Evolutionary conservation across 2,329 filamentous ascomycete species (phyloP).

Genomic region (Fusarium sp.): DNA sequence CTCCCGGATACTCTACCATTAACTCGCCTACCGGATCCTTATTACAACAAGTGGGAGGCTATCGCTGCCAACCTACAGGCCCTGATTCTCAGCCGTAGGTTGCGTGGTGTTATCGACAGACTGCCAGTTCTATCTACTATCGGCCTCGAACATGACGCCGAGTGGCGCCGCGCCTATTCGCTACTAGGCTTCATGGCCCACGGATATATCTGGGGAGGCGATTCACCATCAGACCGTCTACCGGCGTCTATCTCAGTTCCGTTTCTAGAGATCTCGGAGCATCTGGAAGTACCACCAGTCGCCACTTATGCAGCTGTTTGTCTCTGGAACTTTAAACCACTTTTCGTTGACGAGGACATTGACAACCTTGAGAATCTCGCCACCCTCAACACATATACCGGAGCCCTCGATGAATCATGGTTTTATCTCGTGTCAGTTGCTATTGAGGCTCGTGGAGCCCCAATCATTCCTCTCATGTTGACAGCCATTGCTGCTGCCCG

Average conservation of each 20-base stretch:
- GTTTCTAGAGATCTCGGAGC: conserved; percentile 79
- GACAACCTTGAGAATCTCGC: conserved; percentile 89
- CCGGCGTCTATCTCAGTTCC: conserved; percentile 87
- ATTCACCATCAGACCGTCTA: conserved; percentile 80
- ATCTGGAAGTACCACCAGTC: conserved; percentile 88
- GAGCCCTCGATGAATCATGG: conserved; percentile 96
- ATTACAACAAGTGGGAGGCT: conserved; percentile 96
- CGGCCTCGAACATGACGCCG: conserved; percentile 82
- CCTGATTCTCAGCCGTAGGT: conserved; percentile 84
- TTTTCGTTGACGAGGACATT: conserved; percentile 85
- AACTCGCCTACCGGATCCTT: conserved; percentile 83
- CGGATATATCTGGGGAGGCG: conserved; percentile 96
- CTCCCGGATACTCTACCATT: conserved; percentile 85
- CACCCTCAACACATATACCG: conserved; percentile 90
- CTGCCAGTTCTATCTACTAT: conserved; percentile 87
- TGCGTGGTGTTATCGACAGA: conserved; percentile 82
- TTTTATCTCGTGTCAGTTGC: conserved; percentile 97
- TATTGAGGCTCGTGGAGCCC: conserved; percentile 91
- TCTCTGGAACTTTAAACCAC: conserved; percentile 96
- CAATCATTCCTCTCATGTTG: conserved; percentile 89
- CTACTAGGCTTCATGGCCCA: conserved; percentile 92
- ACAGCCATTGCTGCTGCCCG: conserved; percentile 85
- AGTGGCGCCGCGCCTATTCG: conserved; percentile 95
- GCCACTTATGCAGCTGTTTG: conserved; percentile 93
- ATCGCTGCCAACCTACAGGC: conserved; percentile 87